Conservation (phyloP, 2,329 filamentous ascomycete genomes). For the Scedosporium aurantiacum region DNA sequence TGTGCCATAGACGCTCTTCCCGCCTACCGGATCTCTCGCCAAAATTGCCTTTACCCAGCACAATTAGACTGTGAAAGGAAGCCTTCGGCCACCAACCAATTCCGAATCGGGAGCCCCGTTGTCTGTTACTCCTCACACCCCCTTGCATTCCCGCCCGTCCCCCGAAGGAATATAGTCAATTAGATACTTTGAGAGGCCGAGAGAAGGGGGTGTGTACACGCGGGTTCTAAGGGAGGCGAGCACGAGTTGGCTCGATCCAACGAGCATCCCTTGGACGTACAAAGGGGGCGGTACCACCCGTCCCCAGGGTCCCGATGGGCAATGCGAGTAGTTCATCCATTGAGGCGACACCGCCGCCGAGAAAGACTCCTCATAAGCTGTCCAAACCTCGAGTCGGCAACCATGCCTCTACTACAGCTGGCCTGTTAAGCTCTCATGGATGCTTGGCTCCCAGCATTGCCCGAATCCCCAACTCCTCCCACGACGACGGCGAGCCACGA, state of each 20-base stretch:
- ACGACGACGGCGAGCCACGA: constrained; percentile 10
- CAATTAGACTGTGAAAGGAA: background rate
- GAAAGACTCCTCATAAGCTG: constrained; percentile 33
- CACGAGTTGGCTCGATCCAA: background rate
- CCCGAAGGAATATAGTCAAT: background rate
- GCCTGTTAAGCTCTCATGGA: constrained; percentile 26
- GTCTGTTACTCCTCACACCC: background rate
- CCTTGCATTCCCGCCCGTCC: constrained; percentile 1
- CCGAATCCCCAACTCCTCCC: constrained; percentile 9
- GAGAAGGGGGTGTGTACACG: background rate
- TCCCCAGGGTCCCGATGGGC: constrained; percentile 30
- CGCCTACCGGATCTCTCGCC: constrained; percentile 2
- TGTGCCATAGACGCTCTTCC: background rate
- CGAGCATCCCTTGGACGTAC: constrained; percentile 2
- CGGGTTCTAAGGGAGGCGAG: background rate
- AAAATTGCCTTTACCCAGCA: constrained; percentile 3
- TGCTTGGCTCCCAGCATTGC: constrained; percentile 18
- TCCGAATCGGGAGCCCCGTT: constrained; percentile 3
- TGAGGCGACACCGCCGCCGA: constrained; percentile 17
- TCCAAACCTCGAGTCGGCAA: constrained; percentile 37
- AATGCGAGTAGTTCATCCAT: constrained; percentile 37
- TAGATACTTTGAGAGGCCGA: background rate
- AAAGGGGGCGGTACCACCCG: constrained; percentile 5
- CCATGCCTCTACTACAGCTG: constrained; percentile 25
- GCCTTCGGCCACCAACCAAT: constrained; percentile 1